Evolutionary conservation across 2,329 filamentous ascomycete genomes (phyloP).

Genomic region (Raffaelea deltoideospora): DNA sequence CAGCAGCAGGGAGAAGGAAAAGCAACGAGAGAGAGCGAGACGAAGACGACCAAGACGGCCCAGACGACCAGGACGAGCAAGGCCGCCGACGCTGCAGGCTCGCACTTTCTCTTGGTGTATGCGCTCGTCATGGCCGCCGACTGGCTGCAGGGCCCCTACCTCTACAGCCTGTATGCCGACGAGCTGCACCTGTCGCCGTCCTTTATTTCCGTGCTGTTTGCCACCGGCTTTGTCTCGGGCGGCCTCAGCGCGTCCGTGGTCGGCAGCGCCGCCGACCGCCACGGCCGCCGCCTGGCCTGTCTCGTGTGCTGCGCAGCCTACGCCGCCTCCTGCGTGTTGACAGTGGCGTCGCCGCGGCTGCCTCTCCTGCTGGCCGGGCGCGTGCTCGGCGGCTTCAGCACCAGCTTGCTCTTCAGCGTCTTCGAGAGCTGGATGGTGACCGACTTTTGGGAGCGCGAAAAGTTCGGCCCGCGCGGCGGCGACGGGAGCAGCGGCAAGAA

Average conservation of each 20-base stretch:
- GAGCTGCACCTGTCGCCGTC: conserved; percentile 15
- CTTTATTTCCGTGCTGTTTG: conserved; percentile 24
- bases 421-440: conserved; percentile 49
- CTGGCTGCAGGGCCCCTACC: conserved; percentile 27
- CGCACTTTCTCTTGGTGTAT: conserved; percentile 26
- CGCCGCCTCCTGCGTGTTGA: conserved; percentile 32
- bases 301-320: conserved; percentile 39
- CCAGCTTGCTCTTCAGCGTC: conserved; percentile 40
- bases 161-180: conserved; percentile 21
- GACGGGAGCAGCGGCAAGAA: too few species aligned
- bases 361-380: conserved; percentile 35
- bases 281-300: conserved; percentile 36
- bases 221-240: conserved; percentile 27
- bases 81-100: too few species aligned
- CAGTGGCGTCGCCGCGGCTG: conserved; percentile 14
- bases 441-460: conserved; percentile 29
- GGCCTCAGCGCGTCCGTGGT: conserved; percentile 28
- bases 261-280: conserved; percentile 31
- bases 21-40: background rate
- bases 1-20: conserved; percentile 2
- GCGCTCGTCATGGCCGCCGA: conserved; percentile 33
- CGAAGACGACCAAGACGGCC: too few species aligned
- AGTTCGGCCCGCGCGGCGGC: conserved; percentile 9
- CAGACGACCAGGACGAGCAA: too few species aligned
- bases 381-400: conserved; percentile 36